A percentile compares a stretch with the other conserved stretches of the same genome.
Evolutionary conservation across 768 basidiomycete genomes (phyloP).

Genomic region (Russula earlei): DNA sequence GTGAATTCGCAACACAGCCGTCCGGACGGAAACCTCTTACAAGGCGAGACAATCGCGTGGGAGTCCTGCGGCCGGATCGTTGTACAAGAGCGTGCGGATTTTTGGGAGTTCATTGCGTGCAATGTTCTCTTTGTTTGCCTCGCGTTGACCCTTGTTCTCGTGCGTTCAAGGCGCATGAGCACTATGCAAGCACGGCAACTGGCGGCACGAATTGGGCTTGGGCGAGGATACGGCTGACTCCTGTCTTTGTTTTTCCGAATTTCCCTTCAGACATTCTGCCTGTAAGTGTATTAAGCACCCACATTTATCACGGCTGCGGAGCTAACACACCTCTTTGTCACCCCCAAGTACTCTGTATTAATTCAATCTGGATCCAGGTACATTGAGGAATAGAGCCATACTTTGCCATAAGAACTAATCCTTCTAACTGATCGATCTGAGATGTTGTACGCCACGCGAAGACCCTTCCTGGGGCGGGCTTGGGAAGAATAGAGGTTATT

Average conservation of each 20-base stretch:
- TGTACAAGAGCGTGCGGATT: conserved; percentile 70
- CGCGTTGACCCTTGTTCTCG: conserved; percentile 55
- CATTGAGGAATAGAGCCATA: conserved; percentile 3
- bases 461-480: background rate
- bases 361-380: background rate
- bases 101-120: conserved; percentile 84
- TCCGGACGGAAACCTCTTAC: conserved; percentile 15
- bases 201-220: conserved; percentile 77
- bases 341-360: conserved; percentile 12
- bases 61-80: conserved; percentile 87
- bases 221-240: conserved; percentile 10
- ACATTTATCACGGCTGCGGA: too few relatives aligned
- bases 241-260: conserved; percentile 1
- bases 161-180: conserved; percentile 59
- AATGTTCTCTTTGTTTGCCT: conserved; percentile 65
- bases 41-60: conserved; percentile 74
- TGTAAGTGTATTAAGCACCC: conserved; percentile 1
- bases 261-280: background rate
- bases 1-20: conserved; percentile 3
- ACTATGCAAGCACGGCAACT: conserved; percentile 70
- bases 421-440: background rate
- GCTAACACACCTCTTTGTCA: background rate
- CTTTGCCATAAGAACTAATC: background rate
- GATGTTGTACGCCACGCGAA: background rate
- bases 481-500: background rate